Evolutionary conservation across 2,329 filamentous ascomycete species (phyloP).

Genomic region (Graphiopsis chlorocephala): DNA sequence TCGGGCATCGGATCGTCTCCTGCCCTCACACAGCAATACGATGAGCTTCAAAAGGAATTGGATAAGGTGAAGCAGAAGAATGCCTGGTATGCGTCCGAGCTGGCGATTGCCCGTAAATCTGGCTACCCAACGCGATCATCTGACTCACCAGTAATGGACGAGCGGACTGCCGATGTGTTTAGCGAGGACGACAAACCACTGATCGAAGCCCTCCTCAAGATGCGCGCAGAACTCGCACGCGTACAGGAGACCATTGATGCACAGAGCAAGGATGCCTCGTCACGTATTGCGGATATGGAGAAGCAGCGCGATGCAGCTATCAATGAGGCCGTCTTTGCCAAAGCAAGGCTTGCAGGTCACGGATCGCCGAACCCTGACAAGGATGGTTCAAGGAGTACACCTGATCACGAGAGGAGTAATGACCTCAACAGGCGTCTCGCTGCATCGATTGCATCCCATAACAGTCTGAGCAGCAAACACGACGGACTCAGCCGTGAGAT

Average conservation of each 20-base stretch:
- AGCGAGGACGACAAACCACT: conserved; percentile 89
- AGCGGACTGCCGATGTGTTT: conserved; percentile 73
- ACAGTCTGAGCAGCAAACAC: conserved; percentile 74
- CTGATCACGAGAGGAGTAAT: conserved; percentile 57
- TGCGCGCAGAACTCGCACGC: conserved; percentile 84
- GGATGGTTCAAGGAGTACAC: conserved; percentile 57
- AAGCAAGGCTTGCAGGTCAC: conserved; percentile 84
- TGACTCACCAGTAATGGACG: conserved; percentile 71
- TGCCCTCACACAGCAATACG: conserved; percentile 63
- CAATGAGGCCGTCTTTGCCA: conserved; percentile 90
- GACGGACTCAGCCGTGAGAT: conserved; percentile 69
- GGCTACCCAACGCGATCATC: conserved; percentile 71
- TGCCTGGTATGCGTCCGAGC: conserved; percentile 94
- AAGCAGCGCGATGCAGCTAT: conserved; percentile 93
- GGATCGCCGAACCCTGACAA: conserved; percentile 51
- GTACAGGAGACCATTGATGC: conserved; percentile 88
- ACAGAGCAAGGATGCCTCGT: conserved; percentile 80
- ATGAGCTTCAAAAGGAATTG: conserved; percentile 79
- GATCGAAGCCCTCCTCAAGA: conserved; percentile 85
- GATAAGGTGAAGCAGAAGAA: conserved; percentile 82
- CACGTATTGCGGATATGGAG: conserved; percentile 88
- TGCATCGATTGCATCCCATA: conserved; percentile 72
- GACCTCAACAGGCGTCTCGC: conserved; percentile 83
- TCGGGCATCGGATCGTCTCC: conserved; percentile 60
- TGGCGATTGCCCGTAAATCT: conserved; percentile 85